Base-by-base conservation (phyloP, 371 early-diverging fungal genomes). In the Capillidium rhysosporum region DNA sequence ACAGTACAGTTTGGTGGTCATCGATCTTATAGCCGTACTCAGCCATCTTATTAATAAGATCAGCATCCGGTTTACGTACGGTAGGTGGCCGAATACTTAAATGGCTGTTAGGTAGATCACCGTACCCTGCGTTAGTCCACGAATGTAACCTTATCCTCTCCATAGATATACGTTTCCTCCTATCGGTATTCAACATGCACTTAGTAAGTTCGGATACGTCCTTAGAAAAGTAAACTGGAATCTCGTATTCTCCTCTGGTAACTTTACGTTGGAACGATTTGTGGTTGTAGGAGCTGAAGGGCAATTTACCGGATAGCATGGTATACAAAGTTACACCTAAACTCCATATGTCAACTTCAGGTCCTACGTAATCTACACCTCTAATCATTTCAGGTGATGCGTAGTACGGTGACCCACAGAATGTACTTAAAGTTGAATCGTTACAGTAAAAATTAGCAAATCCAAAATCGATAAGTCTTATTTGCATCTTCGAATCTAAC, bases 401-500 rank as follows among this genome's bases (percentile, higher is more conserved):
- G 81, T 92, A 98, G 63, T 95, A 92, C 10, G 91, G 69, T 20
- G 90, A 88, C n/a, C 98, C 96, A 61, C 94, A 96, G 60, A 89
- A 93, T 0, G 96, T 96, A 10, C 77, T 79, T 34, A 93, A 68
- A 40, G 75, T 76, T 5, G 71, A 71, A 40, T 80, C 75, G 38
- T 81, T 79, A 24, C 84, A 86, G 65, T 84, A 94, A 24, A 92
- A 68, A 63, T 92, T 94, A 16, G 90, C 82, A 34, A 98, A 73
- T 2, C 98, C 98, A 77, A 98, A 98, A 61, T 98, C 98, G 49
- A 91, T 85, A 38, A 91, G 24, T 14, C 45, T 8, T 9, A 53
- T 40, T 21, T 53, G 54, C 54, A 53, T 53, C 29, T 53, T 41
- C n/a, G 26, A 21, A 44, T 53, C 54, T 9, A 95, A 67, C 20